Evolutionary conservation across 805 yeast species (phyloP).

Genomic region (Clavispora vitiphila): DNA sequence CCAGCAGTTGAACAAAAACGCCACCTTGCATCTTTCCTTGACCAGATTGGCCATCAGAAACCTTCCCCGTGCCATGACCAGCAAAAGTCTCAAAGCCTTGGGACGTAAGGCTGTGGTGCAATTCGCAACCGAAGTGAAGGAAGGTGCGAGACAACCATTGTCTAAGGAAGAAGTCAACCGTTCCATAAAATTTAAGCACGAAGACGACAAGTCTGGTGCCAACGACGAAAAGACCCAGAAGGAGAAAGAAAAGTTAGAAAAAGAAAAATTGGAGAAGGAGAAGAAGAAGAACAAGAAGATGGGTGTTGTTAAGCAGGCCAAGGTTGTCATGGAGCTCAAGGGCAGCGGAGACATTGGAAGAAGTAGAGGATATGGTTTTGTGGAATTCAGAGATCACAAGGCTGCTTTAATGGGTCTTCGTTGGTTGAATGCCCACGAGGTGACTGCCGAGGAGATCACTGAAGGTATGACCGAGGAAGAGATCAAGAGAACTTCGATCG

Average conservation of each 20-base stretch:
- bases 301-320: conserved; percentile 92
- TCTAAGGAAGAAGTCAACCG: conserved; percentile 84
- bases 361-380: conserved; percentile 94
- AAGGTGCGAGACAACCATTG: conserved; percentile 71
- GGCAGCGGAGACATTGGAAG: conserved; percentile 85
- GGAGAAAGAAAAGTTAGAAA: conserved; percentile 8
- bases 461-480: conserved; percentile 73
- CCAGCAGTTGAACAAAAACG: conserved; percentile 85
- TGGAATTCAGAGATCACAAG: conserved; percentile 89
- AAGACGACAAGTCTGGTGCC: conserved; percentile 19
- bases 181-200: conserved; percentile 64
- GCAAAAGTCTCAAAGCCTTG: conserved; percentile 80
- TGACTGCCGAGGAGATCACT: conserved; percentile 60
- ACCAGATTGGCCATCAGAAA: conserved; percentile 94
- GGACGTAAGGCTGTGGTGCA: conserved; percentile 93
- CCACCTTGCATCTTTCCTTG: conserved; percentile 85
- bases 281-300: conserved; percentile 62
- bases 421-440: conserved; percentile 94
- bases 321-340: conserved; percentile 87
- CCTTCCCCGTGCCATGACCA: conserved; percentile 87
- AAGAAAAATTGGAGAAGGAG: conserved; percentile 12
- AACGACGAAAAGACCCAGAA: conserved; percentile 23
- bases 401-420: conserved; percentile 92
- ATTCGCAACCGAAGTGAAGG: conserved; percentile 85
- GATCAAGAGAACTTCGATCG: conserved; percentile 47